Evolutionary conservation across 2,329 filamentous ascomycete genomes (phyloP), one percentile per base, ranked within the genome.

Genomic region (Neofusicoccum kwambonambiense): DNA sequence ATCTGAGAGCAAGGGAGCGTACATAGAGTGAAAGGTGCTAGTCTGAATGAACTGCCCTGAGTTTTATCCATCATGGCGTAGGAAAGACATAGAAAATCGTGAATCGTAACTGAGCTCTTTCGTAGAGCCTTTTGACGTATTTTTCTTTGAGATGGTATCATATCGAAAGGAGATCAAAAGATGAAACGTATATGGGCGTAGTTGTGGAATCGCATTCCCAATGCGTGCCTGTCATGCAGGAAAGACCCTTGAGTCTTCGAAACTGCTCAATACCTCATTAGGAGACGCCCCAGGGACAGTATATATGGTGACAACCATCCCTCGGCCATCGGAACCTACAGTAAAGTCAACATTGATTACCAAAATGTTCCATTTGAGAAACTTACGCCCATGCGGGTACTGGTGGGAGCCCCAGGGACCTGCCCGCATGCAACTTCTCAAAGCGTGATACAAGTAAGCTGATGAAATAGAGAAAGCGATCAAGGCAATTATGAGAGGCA

Each of bases 401-500:
- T 7, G 22, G 58, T 72, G 70, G 2, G 49, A 15, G 2, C 15
- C 22, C 73, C 74, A 76, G 11, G 1, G 15, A 2, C 70, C 69
- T 6, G 58, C 19, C 0, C 1, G 22, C 39, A 75, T 72, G 56
- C 73, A 69, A 3, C 7, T 15, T 0, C 69, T 71, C 0, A 77
- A 41, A 1, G 58, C 51, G 4, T 15, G 35, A 5, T 3, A 49
- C 6, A 77, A 61, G 1, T 57, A 22, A 1, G 65, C 22, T 3
- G 31, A 47, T 2, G 34, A 12, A 19, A 70, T 71, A 0, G 75
- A 71, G 15, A 76, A 69, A 0, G 73, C 73, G 1, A 75, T 45
- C 1, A 78, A 64, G 1, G 70, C 73, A 0, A 77, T 66, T 45
- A 78, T 71, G 7, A 78, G 72, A 0, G 73, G 67, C 1, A 78